Conservation (phyloP, 495 filamentous ascomycete species). For the Trichoderma reesei region DNA sequence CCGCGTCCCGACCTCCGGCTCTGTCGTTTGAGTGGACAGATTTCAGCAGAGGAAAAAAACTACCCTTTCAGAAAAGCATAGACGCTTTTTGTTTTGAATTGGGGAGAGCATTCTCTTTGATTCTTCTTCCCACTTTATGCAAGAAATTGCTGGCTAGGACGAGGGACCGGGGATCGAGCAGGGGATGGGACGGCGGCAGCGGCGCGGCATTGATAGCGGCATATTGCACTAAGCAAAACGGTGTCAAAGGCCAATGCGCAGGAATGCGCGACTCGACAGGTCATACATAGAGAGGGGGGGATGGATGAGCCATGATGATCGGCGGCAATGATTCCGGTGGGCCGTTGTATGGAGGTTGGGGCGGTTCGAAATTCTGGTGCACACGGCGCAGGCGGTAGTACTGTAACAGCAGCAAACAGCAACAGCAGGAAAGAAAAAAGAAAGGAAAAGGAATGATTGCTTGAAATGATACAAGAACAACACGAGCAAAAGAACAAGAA, state of each 20-base stretch:
- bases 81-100: neutral
- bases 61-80: neutral
- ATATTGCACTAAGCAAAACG: neutral
- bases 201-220: neutral
- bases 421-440: neutral
- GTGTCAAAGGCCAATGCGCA: neutral
- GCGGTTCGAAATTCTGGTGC: neutral
- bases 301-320: neutral
- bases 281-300: too few species aligned
- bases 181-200: neutral
- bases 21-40: neutral
- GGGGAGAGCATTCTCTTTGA: neutral
- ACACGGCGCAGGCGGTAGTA: neutral
- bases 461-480: too few species aligned
- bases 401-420: neutral
- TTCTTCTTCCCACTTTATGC: neutral
- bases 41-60: too few species aligned
- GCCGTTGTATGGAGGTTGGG: neutral
- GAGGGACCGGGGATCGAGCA: neutral
- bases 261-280: neutral
- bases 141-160: neutral
- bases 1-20: neutral
- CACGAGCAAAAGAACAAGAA: neutral
- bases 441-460: neutral
- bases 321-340: slow-evolving; percentile 3